Evolutionary conservation across 108 stramenopile genomes (phyloP), one percentile per base, ranked within the genome.

Genomic region (Pseudonitzschia delicatissima): DNA sequence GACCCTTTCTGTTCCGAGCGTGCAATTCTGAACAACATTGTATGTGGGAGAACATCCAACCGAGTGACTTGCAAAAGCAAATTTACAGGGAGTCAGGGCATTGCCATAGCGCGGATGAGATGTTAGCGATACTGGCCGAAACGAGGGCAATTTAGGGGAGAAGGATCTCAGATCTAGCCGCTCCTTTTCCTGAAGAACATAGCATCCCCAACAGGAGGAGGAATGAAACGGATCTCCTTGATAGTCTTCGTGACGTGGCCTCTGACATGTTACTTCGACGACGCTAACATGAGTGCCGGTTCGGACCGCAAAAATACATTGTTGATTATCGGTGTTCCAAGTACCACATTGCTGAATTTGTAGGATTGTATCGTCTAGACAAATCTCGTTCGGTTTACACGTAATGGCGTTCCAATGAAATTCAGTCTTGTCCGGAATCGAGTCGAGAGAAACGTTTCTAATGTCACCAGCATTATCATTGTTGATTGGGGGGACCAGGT

Each of bases 51-150:
- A 51, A 33, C 33, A 5, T 21, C 37, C 64, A 45, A 29, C 35
- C 5, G 67, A 62, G 5, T 48, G 39, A 57, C 50, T 72, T n/a
- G 78, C 26, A 17, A 87, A 72, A 36, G 82, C 85, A 78, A 87
- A 74, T 37, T 73, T 74, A 26, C 81, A 62, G 35, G 57, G 59
- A 17, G 77, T 66, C 31, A 80, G 81, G 25, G 44, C 45, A 27
- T 66, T 67, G 45, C 76, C 83, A 45, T 79, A 79, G 44, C 82
- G 81, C 48, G 84, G 78, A 72, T 86, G 81, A 48, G 74, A 81
- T 13, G 86, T 33, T 21, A 86, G 62, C 52, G 70, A 57, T 4
- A 62, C 37, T 15, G 89, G 89, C 6, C 68, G 61, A 68, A 79
- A 84, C 5, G 84, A 86, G 34, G 80, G 73, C 5, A 62, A 13